Conservation (phyloP, 129 eudicot genomes). For the Tanacetum coccineum region DNA sequence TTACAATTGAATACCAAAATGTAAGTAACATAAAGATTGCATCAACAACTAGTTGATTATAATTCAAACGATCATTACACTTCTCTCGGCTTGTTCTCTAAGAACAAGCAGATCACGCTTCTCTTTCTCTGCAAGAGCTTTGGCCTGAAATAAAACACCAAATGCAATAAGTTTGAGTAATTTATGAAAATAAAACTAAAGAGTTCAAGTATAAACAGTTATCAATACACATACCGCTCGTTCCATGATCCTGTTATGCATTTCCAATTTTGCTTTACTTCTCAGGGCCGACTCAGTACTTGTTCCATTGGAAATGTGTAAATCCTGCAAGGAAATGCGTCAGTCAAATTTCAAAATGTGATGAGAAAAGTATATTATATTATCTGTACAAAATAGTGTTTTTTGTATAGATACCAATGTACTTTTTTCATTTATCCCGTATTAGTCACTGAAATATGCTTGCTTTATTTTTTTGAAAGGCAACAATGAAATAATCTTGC, state of each 20-base stretch:
- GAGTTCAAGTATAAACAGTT: neutral
- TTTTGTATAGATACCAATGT: too few relatives aligned
- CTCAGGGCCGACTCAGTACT: constrained; percentile 40
- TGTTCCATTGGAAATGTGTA: neutral
- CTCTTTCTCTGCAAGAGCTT: constrained; percentile 97
- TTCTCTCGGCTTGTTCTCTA: constrained; percentile 92
- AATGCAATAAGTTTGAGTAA: neutral
- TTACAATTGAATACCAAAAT: constrained; percentile 20
- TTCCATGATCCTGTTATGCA: constrained; percentile 84
- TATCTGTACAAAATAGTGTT: too few relatives aligned
- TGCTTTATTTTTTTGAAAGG: too few relatives aligned
- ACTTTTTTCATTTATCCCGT: too few relatives aligned
- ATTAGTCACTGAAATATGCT: too few relatives aligned
- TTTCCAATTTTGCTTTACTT: constrained; percentile 81
- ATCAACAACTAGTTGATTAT: constrained; percentile 12
- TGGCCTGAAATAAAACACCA: constrained; percentile 57
- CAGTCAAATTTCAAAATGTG: too few relatives aligned
- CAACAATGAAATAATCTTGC: too few relatives aligned
- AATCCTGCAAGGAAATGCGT: too few relatives aligned
- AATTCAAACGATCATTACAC: constrained; percentile 41
- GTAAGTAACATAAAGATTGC: constrained; percentile 19
- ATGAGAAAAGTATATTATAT: too few relatives aligned
- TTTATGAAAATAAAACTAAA: neutral
- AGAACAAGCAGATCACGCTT: constrained; percentile 82
- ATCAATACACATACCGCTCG: constrained; percentile 56